A percentile compares a stretch with the other conserved stretches of the same genome.
These are phyloP conservation scores for Backusella circina DNA, from an alignment of 192 early-diverging fungal species.

Conservation along the genomic window DNA sequence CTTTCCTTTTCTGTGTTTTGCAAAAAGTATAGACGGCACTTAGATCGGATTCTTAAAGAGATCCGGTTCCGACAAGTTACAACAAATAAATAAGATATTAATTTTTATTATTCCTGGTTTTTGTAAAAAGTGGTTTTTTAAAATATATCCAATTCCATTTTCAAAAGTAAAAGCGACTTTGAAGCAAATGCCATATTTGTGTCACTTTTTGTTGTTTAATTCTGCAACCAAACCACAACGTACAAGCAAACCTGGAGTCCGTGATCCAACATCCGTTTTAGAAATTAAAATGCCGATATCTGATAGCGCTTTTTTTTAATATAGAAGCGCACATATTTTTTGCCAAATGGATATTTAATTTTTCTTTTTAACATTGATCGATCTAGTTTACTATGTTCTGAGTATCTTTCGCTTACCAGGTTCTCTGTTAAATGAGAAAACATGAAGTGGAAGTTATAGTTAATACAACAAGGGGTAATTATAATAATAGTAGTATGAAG, in stretches of 20 bases:
- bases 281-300: not conserved
- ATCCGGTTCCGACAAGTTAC: not conserved
- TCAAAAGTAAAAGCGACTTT: not conserved
- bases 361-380: not conserved
- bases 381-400: not conserved
- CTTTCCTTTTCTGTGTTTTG: not conserved
- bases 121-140: not conserved
- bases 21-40: not conserved
- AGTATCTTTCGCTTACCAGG: not conserved
- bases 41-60: not conserved
- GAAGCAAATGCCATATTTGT: not conserved
- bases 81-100: not conserved
- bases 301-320: not conserved
- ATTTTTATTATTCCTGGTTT: not conserved
- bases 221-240: not conserved
- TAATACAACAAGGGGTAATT: not conserved
- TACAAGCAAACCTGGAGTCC: not conserved
- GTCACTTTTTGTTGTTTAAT: not conserved
- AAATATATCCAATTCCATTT: not conserved
- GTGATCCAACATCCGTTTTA: not conserved
- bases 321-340: not conserved
- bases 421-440: not conserved
- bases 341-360: not conserved
- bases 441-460: not conserved
- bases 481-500: not conserved